Evolutionary conservation across 441 rosid species (phyloP).

Genomic region (Kokia cookei): DNA sequence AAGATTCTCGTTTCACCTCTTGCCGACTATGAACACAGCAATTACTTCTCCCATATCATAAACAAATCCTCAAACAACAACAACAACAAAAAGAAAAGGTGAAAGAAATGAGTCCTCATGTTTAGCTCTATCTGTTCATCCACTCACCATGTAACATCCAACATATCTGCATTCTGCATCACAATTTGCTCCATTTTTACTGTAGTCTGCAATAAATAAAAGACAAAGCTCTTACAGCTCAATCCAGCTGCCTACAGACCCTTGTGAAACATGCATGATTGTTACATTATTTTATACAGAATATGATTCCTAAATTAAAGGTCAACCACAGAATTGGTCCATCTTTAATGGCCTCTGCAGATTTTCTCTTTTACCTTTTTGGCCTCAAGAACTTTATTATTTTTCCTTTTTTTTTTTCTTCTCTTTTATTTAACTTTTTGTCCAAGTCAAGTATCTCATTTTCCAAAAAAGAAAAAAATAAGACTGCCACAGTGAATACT

Average conservation of each 20-base stretch:
- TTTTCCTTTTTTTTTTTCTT: not conserved
- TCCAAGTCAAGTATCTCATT: not conserved
- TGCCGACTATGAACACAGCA: constrained; percentile 26
- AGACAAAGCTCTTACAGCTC: not conserved
- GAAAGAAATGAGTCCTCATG: not conserved
- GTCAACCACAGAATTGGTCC: not conserved
- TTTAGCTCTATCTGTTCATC: not conserved
- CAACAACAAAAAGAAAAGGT: constrained; percentile 1
- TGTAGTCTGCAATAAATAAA: not conserved
- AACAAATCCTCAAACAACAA: constrained; percentile 3
- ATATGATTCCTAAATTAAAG: not conserved
- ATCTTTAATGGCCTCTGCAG: not conserved
- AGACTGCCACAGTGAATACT: not conserved
- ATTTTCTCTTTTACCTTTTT: not conserved
- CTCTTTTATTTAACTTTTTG: not conserved
- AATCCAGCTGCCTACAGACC: not conserved
- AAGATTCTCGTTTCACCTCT: constrained; percentile 34
- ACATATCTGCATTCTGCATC: too few species aligned
- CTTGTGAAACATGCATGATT: not conserved
- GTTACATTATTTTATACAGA: not conserved
- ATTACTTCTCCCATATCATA: not conserved
- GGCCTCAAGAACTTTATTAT: not conserved
- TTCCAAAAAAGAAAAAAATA: not conserved
- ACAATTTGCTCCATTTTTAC: not conserved
- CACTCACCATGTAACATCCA: too few species aligned